Evolutionary conservation across 75 land plant genomes (phyloP).

Genomic region (Cryptomeria japonica): DNA sequence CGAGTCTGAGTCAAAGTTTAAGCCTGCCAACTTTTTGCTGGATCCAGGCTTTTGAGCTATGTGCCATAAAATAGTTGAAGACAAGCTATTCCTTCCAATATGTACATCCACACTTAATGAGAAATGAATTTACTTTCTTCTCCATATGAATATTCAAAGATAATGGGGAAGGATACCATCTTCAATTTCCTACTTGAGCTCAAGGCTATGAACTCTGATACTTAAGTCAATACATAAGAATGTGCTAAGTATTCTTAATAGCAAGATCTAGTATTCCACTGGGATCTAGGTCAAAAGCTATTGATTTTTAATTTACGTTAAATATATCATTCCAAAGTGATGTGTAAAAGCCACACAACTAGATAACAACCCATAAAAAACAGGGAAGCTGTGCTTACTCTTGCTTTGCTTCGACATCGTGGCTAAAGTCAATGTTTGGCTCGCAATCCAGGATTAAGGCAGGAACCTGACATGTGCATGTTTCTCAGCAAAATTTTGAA

Average conservation of each 20-base stretch:
- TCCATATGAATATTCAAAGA: too few species aligned
- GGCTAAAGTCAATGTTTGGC: constrained; percentile 92
- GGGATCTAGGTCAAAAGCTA: background rate
- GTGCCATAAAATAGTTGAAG: too few species aligned
- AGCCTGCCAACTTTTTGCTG: too few species aligned
- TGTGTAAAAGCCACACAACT: background rate
- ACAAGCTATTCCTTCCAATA: too few species aligned
- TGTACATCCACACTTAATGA: too few species aligned
- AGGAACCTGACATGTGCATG: constrained; percentile 66
- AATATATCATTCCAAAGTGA: constrained; percentile 1
- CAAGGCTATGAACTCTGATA: too few species aligned
- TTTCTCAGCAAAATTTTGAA: background rate
- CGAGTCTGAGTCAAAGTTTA: too few species aligned
- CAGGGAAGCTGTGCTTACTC: constrained; percentile 54
- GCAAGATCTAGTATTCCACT: background rate
- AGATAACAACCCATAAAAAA: background rate
- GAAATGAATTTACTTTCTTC: too few species aligned
- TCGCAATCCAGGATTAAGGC: constrained; percentile 95
- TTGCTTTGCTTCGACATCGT: constrained; percentile 85
- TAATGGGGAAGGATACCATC: too few species aligned
- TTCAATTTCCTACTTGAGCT: too few species aligned
- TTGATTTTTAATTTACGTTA: background rate
- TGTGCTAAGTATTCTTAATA: background rate
- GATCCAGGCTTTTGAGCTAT: too few species aligned
- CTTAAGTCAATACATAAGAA: background rate